phyloP scores from a whole-genome alignment of 345 rosid genomes.

The Citrus glauca region DNA sequence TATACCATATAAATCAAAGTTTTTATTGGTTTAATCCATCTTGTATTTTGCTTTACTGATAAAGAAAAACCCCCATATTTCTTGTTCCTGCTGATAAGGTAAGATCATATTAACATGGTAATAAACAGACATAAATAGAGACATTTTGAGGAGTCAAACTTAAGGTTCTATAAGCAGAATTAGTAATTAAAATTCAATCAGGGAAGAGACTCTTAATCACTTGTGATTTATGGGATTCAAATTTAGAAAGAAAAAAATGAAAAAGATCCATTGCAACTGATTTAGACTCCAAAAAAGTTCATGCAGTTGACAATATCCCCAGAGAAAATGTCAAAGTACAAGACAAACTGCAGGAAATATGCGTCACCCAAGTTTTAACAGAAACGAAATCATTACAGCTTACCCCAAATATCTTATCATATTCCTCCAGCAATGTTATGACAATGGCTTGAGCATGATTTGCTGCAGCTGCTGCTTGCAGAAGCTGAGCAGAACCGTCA shows the following conservation, averaged over 20 bases:
- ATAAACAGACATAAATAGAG: not conserved
- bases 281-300: not conserved
- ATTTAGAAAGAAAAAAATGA: not conserved
- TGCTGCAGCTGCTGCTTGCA: constrained; percentile 99
- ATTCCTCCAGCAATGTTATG: constrained; percentile 86
- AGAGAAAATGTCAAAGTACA: not conserved
- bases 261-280: not conserved
- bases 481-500: constrained; percentile 88
- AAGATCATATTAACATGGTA: not conserved
- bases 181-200: not conserved
- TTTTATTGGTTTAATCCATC: not conserved
- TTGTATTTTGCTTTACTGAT: not conserved
- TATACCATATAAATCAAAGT: not conserved
- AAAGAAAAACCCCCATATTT: not conserved
- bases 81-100: not conserved
- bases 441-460: constrained; percentile 99
- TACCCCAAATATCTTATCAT: constrained; percentile 83
- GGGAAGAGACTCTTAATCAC: not conserved
- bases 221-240: not conserved
- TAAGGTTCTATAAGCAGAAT: not conserved
- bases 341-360: not conserved
- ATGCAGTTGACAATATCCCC: not conserved
- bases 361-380: constrained; percentile 1
- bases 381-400: constrained; percentile 24
- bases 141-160: not conserved